phyloP scores from a whole-genome alignment of 176 grass and related monocot species.

The Tillandsia fasciculata region DNA sequence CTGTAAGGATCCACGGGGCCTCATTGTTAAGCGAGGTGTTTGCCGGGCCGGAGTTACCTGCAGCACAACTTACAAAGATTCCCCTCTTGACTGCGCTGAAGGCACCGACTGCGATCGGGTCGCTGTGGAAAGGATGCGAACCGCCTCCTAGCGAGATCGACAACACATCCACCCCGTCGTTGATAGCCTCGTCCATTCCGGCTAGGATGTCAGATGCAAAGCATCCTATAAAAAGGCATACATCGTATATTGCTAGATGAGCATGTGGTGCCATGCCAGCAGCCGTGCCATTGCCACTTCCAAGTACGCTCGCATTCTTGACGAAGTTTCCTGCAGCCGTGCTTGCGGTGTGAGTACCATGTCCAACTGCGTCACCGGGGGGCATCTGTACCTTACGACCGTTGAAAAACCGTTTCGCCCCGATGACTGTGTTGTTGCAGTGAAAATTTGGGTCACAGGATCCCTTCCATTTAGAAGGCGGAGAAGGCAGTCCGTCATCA shows the following conservation, averaged over 20 bases:
- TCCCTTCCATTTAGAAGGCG: constrained; percentile 7
- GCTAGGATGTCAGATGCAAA: neutral
- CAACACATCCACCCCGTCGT: constrained; percentile 13
- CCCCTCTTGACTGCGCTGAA: constrained; percentile 10
- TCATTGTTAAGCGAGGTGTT: neutral
- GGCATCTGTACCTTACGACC: neutral
- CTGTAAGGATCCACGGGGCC: constrained; percentile 14
- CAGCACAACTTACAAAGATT: constrained; percentile 3
- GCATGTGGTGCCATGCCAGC: constrained; percentile 13
- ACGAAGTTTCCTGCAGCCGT: constrained; percentile 13
- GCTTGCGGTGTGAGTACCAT: constrained; percentile 21
- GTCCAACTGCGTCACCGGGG: neutral
- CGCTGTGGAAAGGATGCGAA: neutral
- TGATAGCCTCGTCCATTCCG: constrained; percentile 12
- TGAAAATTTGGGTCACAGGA: neutral
- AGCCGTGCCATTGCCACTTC: constrained; percentile 3
- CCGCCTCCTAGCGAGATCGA: neutral
- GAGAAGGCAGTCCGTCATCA: neutral
- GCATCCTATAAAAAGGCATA: neutral
- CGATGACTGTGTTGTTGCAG: constrained; percentile 14
- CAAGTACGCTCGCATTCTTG: neutral
- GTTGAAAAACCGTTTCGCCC: neutral
- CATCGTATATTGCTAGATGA: constrained; percentile 17
- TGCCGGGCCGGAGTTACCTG: neutral
- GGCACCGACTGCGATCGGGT: neutral